These are phyloP conservation scores for Hypoxylon crocopeplum DNA, from an alignment of 495 filamentous ascomycete species.

Conservation along the genomic window DNA sequence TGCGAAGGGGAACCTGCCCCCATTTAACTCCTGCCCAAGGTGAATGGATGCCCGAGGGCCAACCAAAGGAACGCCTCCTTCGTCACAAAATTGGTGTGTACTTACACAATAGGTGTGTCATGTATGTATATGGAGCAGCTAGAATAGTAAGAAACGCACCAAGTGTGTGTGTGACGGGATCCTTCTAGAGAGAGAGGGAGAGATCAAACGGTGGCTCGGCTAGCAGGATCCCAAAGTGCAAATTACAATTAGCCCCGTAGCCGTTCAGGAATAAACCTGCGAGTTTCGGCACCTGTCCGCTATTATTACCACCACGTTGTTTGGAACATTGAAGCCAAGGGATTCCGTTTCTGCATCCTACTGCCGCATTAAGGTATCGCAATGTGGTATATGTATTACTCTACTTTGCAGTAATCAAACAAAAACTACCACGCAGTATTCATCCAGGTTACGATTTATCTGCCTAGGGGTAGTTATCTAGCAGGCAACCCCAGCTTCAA, in stretches of 20 bases:
- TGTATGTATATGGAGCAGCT: conserved; percentile 4
- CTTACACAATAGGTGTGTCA: no score
- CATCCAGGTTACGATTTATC: conserved; percentile 17
- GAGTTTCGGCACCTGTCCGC: conserved; percentile 29
- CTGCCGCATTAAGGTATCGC: conserved; percentile 21
- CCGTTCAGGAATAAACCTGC: conserved; percentile 22
- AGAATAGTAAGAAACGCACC: conserved; percentile 29
- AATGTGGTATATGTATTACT: conserved; percentile 35
- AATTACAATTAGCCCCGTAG: conserved; percentile 23
- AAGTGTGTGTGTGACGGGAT: conserved; percentile 20
- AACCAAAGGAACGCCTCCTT: conserved; percentile 26
- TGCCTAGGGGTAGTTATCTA: no score
- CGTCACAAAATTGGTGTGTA: conserved; percentile 26
- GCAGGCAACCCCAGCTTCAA: background rate
- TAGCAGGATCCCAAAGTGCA: conserved; percentile 10
- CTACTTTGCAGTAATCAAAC: conserved; percentile 30
- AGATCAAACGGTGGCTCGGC: conserved; percentile 19
- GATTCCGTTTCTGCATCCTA: conserved; percentile 22
- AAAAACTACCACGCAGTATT: conserved; percentile 15
- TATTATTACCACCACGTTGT: conserved; percentile 2
- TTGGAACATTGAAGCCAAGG: conserved; percentile 12
- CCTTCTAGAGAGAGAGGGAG: background rate
- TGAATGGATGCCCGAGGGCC: conserved; percentile 31
- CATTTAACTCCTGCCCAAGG: conserved; percentile 34
- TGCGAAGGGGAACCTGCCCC: conserved; percentile 10